Evolutionary conservation across 805 yeast species (phyloP).

Genomic region (Candida chauliodis): DNA sequence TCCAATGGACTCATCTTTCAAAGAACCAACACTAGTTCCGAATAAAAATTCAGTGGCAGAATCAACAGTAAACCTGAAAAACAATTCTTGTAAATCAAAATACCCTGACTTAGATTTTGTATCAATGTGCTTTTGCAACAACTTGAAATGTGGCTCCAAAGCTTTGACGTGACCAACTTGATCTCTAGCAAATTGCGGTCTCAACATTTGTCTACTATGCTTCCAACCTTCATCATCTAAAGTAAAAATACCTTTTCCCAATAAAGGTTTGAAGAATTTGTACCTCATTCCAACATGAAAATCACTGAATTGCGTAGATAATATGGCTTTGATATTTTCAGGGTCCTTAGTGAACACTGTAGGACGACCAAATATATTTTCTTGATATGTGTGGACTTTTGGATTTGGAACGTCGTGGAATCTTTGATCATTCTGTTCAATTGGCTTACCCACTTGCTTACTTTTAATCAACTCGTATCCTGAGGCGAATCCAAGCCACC

Average conservation of each 20-base stretch:
- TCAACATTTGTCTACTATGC: conserved; percentile 32
- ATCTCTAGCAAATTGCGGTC: conserved; percentile 38
- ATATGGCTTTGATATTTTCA: conserved; percentile 34
- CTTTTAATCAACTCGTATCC: conserved; percentile 11
- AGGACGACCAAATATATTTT: conserved; percentile 9
- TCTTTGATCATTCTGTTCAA: conserved; percentile 15
- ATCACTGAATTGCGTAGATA: conserved; percentile 34
- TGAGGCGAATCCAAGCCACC: conserved; percentile 17
- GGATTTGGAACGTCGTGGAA: conserved; percentile 11
- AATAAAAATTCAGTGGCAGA: conserved; percentile 38
- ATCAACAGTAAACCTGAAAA: conserved; percentile 35
- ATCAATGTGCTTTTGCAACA: conserved; percentile 19
- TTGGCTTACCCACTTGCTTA: conserved; percentile 17
- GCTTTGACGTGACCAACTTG: conserved; percentile 30
- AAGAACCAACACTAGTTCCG: conserved; percentile 30
- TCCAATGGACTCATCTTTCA: conserved; percentile 22
- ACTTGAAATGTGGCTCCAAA: conserved; percentile 29
- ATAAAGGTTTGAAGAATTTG: conserved; percentile 25
- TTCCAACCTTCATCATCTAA: conserved; percentile 37
- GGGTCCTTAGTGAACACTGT: conserved; percentile 30
- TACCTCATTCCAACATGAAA: conserved; percentile 31
- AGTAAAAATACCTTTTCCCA: conserved; percentile 38
- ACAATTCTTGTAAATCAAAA: conserved; percentile 31
- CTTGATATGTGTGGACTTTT: conserved; percentile 4
- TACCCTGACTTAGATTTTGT: conserved; percentile 16